These are phyloP conservation scores for Fomitopsis pulvina DNA, from an alignment of 768 basidiomycete genomes.

Conservation along the genomic window DNA sequence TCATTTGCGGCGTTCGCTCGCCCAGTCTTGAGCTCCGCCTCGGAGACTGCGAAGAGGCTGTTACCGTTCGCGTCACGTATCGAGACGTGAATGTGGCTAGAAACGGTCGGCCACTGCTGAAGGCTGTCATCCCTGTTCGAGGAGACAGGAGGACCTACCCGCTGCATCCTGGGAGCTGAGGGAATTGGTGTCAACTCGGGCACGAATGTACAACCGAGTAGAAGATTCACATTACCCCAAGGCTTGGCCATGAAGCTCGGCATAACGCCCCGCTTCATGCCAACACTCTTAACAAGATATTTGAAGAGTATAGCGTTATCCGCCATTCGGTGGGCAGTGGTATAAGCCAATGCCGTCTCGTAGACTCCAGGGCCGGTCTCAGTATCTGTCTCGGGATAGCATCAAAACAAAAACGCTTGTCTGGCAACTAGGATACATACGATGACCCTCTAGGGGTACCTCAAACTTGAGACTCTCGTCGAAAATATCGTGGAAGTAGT, in stretches of 20 bases:
- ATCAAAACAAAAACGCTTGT: neutral
- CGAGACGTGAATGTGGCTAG: conserved; percentile 88
- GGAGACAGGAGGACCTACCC: conserved; percentile 45
- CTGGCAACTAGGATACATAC: conserved; percentile 33
- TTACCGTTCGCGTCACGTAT: conserved; percentile 58
- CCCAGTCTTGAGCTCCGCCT: conserved; percentile 54
- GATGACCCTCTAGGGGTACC: conserved; percentile 81
- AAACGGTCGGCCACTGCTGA: no score
- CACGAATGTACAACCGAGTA: neutral
- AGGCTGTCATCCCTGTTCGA: neutral
- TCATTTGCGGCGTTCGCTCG: conserved; percentile 65
- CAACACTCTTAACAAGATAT: conserved; percentile 84
- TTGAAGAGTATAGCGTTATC: conserved; percentile 94
- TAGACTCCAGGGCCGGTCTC: conserved; percentile 89
- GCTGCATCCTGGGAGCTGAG: conserved; percentile 88
- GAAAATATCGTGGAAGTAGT: conserved; percentile 86
- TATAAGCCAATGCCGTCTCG: conserved; percentile 85
- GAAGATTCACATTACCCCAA: conserved; percentile 72
- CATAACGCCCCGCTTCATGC: conserved; percentile 80
- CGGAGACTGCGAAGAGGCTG: conserved; percentile 75
- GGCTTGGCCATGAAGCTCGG: conserved; percentile 99
- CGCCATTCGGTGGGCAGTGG: conserved; percentile 71
- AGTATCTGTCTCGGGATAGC: conserved; percentile 48
- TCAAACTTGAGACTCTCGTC: conserved; percentile 68
- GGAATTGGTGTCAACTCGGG: neutral